These are phyloP conservation scores for Cryoendolithus antarcticus DNA, from an alignment of 2,329 filamentous ascomycete genomes.

Conservation along the genomic window DNA sequence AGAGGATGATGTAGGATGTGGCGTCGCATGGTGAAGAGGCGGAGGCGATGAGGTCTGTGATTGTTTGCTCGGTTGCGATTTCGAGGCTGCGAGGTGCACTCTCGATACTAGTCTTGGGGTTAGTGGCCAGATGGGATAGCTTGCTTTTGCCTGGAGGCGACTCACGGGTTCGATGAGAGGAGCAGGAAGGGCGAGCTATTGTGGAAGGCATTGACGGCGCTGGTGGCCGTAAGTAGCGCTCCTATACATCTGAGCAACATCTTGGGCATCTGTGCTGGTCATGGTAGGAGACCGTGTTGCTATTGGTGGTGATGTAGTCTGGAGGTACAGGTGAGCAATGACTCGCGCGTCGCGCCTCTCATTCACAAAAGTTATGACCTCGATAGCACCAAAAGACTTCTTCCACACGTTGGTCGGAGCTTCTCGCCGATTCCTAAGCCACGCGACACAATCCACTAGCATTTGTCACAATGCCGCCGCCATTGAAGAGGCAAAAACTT, in stretches of 20 bases:
- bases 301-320: too few relatives aligned
- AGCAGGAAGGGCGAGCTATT: slow-evolving; percentile 84
- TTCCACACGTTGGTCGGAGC: too few relatives aligned
- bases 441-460: slow-evolving; percentile 1
- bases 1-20: slow-evolving; percentile 56
- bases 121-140: background rate
- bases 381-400: too few relatives aligned
- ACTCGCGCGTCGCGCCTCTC: too few relatives aligned
- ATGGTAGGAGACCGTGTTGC: too few relatives aligned
- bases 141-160: background rate
- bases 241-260: slow-evolving; percentile 14
- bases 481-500: background rate
- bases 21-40: too few relatives aligned
- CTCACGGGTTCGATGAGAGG: slow-evolving; percentile 73
- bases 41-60: too few relatives aligned
- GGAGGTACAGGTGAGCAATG: too few relatives aligned
- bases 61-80: too few relatives aligned
- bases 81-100: too few relatives aligned
- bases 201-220: slow-evolving; percentile 54
- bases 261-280: slow-evolving; percentile 1
- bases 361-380: too few relatives aligned
- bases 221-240: slow-evolving; percentile 15
- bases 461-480: slow-evolving; percentile 4
- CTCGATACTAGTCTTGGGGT: too few relatives aligned
- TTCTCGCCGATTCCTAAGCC: background rate